These are phyloP conservation scores for Saprolegnia diclina DNA, from an alignment of 352 stramenopile species.

Conservation along the genomic window DNA sequence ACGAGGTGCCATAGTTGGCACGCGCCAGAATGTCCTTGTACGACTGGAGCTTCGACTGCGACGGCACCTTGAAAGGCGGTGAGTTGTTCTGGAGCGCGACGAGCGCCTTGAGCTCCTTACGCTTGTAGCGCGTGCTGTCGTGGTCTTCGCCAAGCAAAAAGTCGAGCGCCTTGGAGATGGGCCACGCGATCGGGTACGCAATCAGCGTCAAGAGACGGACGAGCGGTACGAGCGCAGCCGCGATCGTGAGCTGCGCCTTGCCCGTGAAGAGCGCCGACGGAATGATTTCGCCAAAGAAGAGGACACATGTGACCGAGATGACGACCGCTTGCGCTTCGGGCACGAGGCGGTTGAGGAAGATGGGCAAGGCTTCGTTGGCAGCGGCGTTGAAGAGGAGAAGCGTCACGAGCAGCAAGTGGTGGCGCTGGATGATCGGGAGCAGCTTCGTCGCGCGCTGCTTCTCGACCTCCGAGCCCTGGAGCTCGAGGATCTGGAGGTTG, in stretches of 20 bases:
- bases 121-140: conserved; percentile 39
- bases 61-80: neutral
- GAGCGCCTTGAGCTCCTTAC: conserved; percentile 48
- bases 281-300: conserved; percentile 87
- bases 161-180: conserved; percentile 67
- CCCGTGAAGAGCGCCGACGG: conserved; percentile 83
- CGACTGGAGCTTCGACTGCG: neutral
- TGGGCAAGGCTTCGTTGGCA: conserved; percentile 71
- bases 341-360: conserved; percentile 67
- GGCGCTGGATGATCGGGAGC: conserved; percentile 55
- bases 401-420: conserved; percentile 77
- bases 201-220: conserved; percentile 58
- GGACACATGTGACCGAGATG: conserved; percentile 72
- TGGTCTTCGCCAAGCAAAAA: conserved; percentile 40
- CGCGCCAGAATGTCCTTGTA: neutral
- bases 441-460: conserved; percentile 43
- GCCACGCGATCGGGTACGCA: conserved; percentile 59
- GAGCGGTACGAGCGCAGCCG: conserved; percentile 45
- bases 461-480: conserved; percentile 32
- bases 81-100: conserved; percentile 34
- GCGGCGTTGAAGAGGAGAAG: conserved; percentile 75
- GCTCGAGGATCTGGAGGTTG: conserved; percentile 25
- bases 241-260: conserved; percentile 65
- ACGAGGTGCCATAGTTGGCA: neutral
- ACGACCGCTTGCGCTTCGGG: conserved; percentile 51